phyloP scores from a whole-genome alignment of 495 filamentous ascomycete genomes.

The Hypoxylon rickii region DNA sequence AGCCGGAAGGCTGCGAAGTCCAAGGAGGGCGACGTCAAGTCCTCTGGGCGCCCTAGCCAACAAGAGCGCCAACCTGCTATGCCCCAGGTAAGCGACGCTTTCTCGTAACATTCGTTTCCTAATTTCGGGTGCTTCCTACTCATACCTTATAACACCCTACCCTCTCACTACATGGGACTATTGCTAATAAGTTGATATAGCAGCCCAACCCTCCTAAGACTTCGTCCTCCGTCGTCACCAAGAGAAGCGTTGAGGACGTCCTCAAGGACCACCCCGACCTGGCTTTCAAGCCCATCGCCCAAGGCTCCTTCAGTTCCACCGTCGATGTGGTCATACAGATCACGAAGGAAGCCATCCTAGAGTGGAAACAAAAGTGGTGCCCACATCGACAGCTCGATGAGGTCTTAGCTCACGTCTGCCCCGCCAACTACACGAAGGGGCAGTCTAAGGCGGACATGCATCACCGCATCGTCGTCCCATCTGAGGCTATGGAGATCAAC shows the following conservation, averaged over 20 bases:
- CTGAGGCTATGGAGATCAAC: constrained; percentile 15
- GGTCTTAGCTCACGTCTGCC: not conserved
- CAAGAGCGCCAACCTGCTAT: no score
- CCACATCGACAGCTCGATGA: constrained; percentile 7
- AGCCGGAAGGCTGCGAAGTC: no score
- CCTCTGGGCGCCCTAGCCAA: no score
- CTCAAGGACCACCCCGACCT: constrained; percentile 14
- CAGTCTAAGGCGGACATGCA: no score
- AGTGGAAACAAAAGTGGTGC: constrained; percentile 30
- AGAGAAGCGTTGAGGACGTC: constrained; percentile 14
- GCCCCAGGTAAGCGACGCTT: no score
- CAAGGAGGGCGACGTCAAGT: no score
- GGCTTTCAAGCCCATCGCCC: constrained; percentile 8
- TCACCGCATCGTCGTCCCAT: constrained; percentile 18
- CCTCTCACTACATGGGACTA: no score
- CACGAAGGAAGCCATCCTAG: constrained; percentile 8
- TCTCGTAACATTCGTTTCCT: no score
- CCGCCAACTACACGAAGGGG: not conserved
- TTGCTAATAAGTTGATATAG: no score
- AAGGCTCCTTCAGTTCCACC: not conserved
- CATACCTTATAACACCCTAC: no score
- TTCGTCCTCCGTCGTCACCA: no score
- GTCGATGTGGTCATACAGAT: constrained; percentile 7
- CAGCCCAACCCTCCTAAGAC: not conserved
- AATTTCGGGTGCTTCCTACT: no score